Base-by-base conservation (phyloP, 2,329 filamentous ascomycete genomes). In the Epichloe sibirici region DNA sequence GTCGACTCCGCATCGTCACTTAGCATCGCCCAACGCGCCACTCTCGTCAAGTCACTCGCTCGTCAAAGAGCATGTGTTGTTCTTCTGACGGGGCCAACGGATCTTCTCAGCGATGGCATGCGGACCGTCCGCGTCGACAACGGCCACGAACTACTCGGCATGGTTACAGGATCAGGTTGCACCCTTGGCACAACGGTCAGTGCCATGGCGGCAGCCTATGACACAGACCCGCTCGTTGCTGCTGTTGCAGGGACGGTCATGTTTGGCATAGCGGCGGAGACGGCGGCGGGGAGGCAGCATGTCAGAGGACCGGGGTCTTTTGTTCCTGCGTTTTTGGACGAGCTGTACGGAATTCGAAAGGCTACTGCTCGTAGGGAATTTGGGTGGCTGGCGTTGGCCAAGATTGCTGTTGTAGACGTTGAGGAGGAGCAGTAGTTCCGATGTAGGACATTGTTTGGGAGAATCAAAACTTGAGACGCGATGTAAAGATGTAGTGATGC, bases 251-350 rank as follows among this genome's bases (percentile, higher is more conserved):
- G 77, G 0, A 69, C 94, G 17, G 66, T 93, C 57, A 78, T 89
- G 65, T 96, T 85, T 64, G 90, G 93, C 65, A 70, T 81, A 23
- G 81, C 82, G 1, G 87, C 88, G 0, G 85, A 91, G 69, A 69
- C 71, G 49, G 81, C 82, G 0, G 87, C 87, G 0, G 78, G 79
- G 61, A 72, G 81, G 50, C 54, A 71, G 0, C 76, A 83, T 56
- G 88, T 93, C 3, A 75, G 74, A 54, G 91, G 91, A 0, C 90
- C 91, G 0, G 91, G 91, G 0, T 88, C 83, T 0, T 96, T 96
- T 71, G 82, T 94, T 12, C 85, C 89, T 0, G 84, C 84, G 0
- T 90, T 96, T 62, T 71, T 96, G 43, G 91, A 97, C 60, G 86
- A 80, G 68, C 61, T 85, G 57, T 76, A 75, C 59, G 64, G 65